Percentiles rank a stretch among this genome's conserved stretches.
Conservation (phyloP, 108 stramenopile genomes). For the Licmophora abbreviata region DNA sequence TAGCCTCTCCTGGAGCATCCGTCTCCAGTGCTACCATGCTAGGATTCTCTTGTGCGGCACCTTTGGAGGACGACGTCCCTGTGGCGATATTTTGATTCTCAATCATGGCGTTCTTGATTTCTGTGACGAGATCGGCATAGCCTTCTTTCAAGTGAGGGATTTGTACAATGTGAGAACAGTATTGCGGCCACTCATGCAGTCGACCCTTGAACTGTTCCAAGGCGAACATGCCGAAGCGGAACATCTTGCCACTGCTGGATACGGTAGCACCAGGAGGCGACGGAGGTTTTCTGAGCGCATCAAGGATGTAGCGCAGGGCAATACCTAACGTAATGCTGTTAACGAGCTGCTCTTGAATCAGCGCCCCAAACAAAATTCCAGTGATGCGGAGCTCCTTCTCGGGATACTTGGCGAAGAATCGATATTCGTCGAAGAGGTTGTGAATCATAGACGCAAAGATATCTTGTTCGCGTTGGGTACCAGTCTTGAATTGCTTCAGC, state of each 20-base stretch:
- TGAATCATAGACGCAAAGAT: slow-evolving; percentile 99
- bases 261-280: slow-evolving; percentile 47
- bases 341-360: slow-evolving; percentile 97
- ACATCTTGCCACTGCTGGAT: slow-evolving; percentile 88
- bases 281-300: slow-evolving; percentile 93
- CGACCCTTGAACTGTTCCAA: slow-evolving; percentile 95
- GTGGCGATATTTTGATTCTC: slow-evolving; percentile 34
- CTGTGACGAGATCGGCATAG: slow-evolving; percentile 81
- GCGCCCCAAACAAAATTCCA: slow-evolving; percentile 92
- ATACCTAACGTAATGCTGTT: slow-evolving; percentile 97
- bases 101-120: slow-evolving; percentile 78
- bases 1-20: neutral
- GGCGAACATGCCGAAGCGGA: slow-evolving; percentile 97
- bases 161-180: slow-evolving; percentile 96
- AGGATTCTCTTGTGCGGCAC: neutral
- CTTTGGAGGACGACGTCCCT: neutral
- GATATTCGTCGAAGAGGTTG: slow-evolving; percentile 97
- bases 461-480: slow-evolving; percentile 93
- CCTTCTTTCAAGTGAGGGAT: slow-evolving; percentile 90
- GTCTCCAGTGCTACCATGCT: neutral
- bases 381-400: slow-evolving; percentile 99
- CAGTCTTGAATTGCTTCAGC: slow-evolving; percentile 92
- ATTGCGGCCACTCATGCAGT: slow-evolving; percentile 98
- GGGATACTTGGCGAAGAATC: slow-evolving; percentile 97
- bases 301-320: slow-evolving; percentile 95